Conservation (phyloP, 345 rosid species). For the Gossypium bickii region DNA sequence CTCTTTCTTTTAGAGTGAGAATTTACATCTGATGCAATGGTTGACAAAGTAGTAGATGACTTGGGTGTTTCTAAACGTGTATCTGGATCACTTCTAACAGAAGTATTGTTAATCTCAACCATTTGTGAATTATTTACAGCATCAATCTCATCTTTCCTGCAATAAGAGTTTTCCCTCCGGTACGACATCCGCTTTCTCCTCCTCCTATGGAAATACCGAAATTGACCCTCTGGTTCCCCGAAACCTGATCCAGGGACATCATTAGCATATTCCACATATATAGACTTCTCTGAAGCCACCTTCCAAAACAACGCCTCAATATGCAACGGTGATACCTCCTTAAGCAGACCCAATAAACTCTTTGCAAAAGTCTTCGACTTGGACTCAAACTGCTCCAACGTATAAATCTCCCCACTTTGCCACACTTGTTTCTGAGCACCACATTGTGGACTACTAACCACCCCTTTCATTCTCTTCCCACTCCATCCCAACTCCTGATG, state of each 20-base stretch:
- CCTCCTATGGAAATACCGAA: slow-evolving; percentile 53
- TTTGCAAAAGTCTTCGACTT: slow-evolving; percentile 77
- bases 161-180: slow-evolving; percentile 38
- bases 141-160: slow-evolving; percentile 28
- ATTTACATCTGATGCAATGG: slow-evolving; percentile 29
- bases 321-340: slow-evolving; percentile 69
- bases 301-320: slow-evolving; percentile 92
- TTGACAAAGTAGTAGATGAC: slow-evolving; percentile 28
- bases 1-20: slow-evolving; percentile 38
- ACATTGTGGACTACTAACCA: slow-evolving; percentile 28
- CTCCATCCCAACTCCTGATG: slow-evolving; percentile 90
- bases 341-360: slow-evolving; percentile 55
- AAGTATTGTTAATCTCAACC: slow-evolving; percentile 27
- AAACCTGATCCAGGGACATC: slow-evolving; percentile 98
- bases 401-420: slow-evolving; percentile 95
- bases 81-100: slow-evolving; percentile 21
- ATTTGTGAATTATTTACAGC: slow-evolving; percentile 15
- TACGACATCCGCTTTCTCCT: slow-evolving; percentile 63
- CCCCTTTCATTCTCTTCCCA: slow-evolving; percentile 52
- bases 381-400: slow-evolving; percentile 89
- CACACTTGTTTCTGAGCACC: slow-evolving; percentile 86
- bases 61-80: slow-evolving; percentile 24
- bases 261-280: slow-evolving; percentile 93
- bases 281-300: slow-evolving; percentile 77
- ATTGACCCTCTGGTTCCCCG: slow-evolving; percentile 73